Percentiles rank a stretch among this genome's conserved stretches.
Evolutionary conservation across 2,329 filamentous ascomycete species (phyloP).

Genomic region (Epichloe scottii): DNA sequence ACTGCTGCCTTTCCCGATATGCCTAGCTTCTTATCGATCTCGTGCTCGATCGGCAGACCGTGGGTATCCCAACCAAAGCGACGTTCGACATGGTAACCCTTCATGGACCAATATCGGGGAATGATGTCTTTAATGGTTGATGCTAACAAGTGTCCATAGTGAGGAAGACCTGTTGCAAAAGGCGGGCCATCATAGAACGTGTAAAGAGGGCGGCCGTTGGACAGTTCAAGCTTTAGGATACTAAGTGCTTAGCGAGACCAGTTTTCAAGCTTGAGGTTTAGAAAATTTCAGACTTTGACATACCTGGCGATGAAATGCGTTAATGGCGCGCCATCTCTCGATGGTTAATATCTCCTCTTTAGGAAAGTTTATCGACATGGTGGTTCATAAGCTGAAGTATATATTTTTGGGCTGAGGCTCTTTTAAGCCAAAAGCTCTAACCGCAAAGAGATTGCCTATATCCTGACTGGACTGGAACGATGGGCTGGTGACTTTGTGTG

Average conservation of each 20-base stretch:
- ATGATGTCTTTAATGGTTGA: slow-evolving; percentile 98
- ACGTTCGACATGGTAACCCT: slow-evolving; percentile 82
- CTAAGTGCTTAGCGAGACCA: slow-evolving; percentile 1
- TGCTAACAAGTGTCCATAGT: slow-evolving; percentile 65
- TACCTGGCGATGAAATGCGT: slow-evolving; percentile 80
- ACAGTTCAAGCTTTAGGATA: slow-evolving; percentile 53
- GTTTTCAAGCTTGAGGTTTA: neutral
- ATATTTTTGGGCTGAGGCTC: neutral
- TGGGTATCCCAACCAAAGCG: slow-evolving; percentile 94
- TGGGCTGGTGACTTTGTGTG: neutral
- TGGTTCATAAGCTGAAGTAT: slow-evolving; percentile 19
- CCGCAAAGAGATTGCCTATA: neutral
- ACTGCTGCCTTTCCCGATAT: slow-evolving; percentile 83
- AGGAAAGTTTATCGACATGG: slow-evolving; percentile 84
- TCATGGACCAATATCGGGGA: slow-evolving; percentile 95
- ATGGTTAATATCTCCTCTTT: slow-evolving; percentile 81
- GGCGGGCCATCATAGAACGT: slow-evolving; percentile 90
- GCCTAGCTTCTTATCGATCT: slow-evolving; percentile 92
- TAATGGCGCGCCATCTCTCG: slow-evolving; percentile 77
- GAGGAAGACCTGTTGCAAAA: slow-evolving; percentile 59
- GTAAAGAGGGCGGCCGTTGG: slow-evolving; percentile 69
- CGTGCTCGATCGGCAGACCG: slow-evolving; percentile 87
- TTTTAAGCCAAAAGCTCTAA: neutral
- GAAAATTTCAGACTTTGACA: slow-evolving; percentile 5
- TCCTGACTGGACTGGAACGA: neutral